These are phyloP conservation scores for Ascochyta pisi DNA, from an alignment of 2,329 filamentous ascomycete genomes.

Conservation along the genomic window DNA sequence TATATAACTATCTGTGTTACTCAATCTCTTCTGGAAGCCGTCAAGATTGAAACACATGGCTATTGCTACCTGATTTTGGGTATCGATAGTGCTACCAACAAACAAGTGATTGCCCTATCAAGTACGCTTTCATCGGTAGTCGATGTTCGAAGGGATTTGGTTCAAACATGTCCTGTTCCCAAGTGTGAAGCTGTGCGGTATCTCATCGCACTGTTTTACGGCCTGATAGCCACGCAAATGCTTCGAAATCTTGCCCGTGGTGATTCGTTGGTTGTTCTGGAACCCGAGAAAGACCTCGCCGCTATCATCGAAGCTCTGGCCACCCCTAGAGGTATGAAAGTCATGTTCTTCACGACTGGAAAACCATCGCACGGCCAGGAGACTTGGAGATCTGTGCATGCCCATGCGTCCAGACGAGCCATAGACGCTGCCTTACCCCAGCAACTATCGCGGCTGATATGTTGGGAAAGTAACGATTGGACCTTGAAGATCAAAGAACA, in stretches of 20 bases:
- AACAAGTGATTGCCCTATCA: conserved; percentile 3
- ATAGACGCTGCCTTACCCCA: background rate
- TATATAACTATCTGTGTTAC: background rate
- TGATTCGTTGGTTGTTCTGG: background rate
- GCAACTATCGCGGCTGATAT: background rate
- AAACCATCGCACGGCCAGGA: background rate
- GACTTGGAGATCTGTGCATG: background rate
- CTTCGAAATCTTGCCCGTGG: background rate
- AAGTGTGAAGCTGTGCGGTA: background rate
- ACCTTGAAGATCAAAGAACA: background rate
- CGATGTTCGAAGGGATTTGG: background rate
- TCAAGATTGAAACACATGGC: background rate
- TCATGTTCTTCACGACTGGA: background rate
- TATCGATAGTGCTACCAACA: background rate
- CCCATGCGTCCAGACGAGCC: background rate
- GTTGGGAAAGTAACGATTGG: background rate
- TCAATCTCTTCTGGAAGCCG: background rate
- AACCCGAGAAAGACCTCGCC: background rate
- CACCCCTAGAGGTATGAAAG: background rate
- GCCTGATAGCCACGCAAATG: background rate
- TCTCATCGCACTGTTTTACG: background rate
- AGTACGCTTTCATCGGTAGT: background rate
- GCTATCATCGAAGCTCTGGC: background rate
- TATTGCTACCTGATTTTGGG: background rate
- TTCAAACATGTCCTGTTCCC: background rate